Evolutionary conservation across 306 rosid genomes (phyloP), one percentile per base, ranked within the genome.

Genomic region (Arachis stenosperma): DNA sequence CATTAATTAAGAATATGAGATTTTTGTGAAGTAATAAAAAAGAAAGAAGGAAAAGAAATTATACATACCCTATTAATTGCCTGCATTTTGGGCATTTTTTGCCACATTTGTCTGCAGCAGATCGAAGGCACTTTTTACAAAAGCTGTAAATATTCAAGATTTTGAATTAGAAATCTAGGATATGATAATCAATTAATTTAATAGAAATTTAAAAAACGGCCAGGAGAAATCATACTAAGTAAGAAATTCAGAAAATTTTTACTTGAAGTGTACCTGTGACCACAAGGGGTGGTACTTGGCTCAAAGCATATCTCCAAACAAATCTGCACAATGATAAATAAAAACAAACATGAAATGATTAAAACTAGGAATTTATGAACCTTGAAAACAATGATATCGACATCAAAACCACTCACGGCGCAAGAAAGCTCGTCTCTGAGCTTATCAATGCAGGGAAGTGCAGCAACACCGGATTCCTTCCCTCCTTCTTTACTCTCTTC

Each of bases 261-360:
- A 41, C 42, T 40, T 62, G 10, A 39, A 39, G 42, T 54, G 15
- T 84, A 94, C 99, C 98, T 95, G 87, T 95, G 99, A 52, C 99
- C 98, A 82, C 99, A 95, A 82, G 97, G 81, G 72, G 99, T 91
- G 43, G 99, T 90, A 73, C 89, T 95, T 43, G 99, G 99, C 88
- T 95, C 97, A 65, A 78, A 95, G 86, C 96, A 95, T 75, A 95
- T 88, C 64, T 95, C 98, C 87, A 95, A 79, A 74, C 98, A 95
- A 76, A 95, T 89, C 99, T 95, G 81, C 78, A 69, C 1, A 68
- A 67, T 27, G 2, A 33, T 33, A 33, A 33, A 33, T 33, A 33
- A 50, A 57, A 85, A 61, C 9, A 29, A 63, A 13, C 22, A 14
- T n/a, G 22, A 65, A 61, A 2, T 6, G 12, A 3, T 14, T 2